Evolutionary conservation across 2,329 filamentous ascomycete species (phyloP), one percentile per base, ranked within the genome.

Genomic region (Colletotrichum phormii): DNA sequence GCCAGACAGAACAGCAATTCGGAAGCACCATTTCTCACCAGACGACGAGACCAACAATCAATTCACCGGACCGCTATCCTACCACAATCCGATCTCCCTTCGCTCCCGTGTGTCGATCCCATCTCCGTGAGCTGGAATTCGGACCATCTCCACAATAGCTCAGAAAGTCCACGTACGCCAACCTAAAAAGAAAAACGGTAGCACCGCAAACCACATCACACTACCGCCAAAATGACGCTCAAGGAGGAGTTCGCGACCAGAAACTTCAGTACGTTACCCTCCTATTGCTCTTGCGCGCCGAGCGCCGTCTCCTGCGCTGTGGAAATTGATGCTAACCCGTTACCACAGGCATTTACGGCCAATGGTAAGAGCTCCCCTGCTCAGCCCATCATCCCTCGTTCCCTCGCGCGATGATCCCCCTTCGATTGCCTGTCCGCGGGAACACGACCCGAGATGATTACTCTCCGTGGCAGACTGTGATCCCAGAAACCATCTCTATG

Each of bases 231-330:
- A 75, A 93, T 93, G 91, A 89, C 90, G 81, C 87, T 93, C 85
- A 89, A 89, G 83, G 91, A 93, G 80, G 91, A 93, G 83, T 92
- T 94, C 81, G 88, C 88, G 81, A 92, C 91, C 74, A 87, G 92
- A 79, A 94, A 94, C 85, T 94, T 94, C 84, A 94, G 91, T 93
- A 87, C 79, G 91, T 85, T 37, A 61, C n/a, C 49, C 35, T 49
- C 55, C 63, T 3, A 18, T n/a, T n/a, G 42, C 15, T 3, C 6
- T n/a, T n/a, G 42, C 42, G 42, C 18, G 42, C 7, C 18, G 7
- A 15, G 18, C 42, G 42, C 42, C 18, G 15, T 49, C 42, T 18
- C 8, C 42, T 15, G 15, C 60, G 18, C 12, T 66, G 12, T 55
- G 26, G 22, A 64, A 15, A 31, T 46, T 51, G 54, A 59, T 75